phyloP scores from a whole-genome alignment of 805 yeast genomes.

The Millerozyma miso region DNA sequence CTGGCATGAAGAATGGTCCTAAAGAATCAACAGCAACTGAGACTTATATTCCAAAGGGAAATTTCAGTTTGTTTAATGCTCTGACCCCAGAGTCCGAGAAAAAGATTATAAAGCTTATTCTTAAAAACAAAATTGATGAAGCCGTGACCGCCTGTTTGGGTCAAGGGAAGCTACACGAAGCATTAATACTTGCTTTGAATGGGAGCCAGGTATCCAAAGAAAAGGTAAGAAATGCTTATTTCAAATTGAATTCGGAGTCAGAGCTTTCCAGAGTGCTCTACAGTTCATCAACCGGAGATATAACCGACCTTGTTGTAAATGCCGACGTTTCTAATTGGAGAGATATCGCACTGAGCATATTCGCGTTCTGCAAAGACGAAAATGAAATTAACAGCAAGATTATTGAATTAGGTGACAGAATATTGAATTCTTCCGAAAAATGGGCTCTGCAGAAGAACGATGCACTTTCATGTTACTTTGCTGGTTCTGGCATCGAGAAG shows the following conservation, averaged over 20 bases:
- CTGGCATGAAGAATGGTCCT: conserved; percentile 9
- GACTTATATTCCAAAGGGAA: conserved; percentile 48
- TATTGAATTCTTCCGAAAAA: conserved; percentile 32
- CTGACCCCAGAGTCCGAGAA: conserved; percentile 40
- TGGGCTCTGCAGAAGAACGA: conserved; percentile 52
- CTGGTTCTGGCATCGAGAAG: conserved; percentile 77
- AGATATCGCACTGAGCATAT: conserved; percentile 66
- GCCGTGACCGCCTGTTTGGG: conserved; percentile 69
- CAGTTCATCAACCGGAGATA: conserved; percentile 52
- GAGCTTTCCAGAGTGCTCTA: conserved; percentile 72
- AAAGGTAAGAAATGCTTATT: conserved; percentile 69
- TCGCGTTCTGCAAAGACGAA: conserved; percentile 48
- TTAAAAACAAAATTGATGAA: conserved; percentile 56
- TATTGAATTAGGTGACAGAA: conserved; percentile 72
- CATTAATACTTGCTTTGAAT: conserved; percentile 73
- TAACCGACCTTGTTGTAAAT: conserved; percentile 69
- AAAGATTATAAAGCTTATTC: conserved; percentile 36
- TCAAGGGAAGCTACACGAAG: conserved; percentile 66
- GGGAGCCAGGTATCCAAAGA: conserved; percentile 57
- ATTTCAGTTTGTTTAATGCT: conserved; percentile 39
- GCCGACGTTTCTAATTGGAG: conserved; percentile 82
- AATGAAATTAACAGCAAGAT: conserved; percentile 52
- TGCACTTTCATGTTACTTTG: conserved; percentile 74
- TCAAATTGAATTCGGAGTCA: conserved; percentile 50
- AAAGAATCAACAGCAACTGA: conserved; percentile 3